Base-by-base conservation (phyloP, 148 eudicot genomes). In the Fallopia convolvulus region DNA sequence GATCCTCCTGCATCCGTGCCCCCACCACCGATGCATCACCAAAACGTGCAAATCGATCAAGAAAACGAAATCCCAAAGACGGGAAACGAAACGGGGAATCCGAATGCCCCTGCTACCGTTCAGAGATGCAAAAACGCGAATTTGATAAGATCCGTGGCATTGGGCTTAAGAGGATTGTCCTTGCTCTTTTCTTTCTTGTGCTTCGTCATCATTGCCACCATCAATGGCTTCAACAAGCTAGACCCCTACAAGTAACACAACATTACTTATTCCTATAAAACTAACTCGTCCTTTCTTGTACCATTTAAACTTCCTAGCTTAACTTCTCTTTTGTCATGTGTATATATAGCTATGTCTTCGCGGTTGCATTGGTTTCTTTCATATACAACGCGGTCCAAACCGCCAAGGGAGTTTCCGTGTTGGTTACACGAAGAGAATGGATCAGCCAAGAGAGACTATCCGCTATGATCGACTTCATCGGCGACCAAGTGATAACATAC, bases 171-270 rank as follows among this genome's bases (percentile, higher is more conserved):
- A 46, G 75, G 50, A 73, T 44, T 26, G 11, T 73, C 55, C 20
- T 17, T 73, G 53, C 15, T 73, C 8, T 46, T 73, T 42, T 73
- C 75, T 15, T 73, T 73, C 53, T 42, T 73, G 53, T 20, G 75
- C 36, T 73, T 73, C 75, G 20, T 73, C 33, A 44, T 73, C 75
- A 7, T 73, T 4, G 75, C 41, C 33, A 73, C 75, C 36, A 73
- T 73, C 36, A 48, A 46, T 0, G n/a, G 18, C 18, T 73, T 73
- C 39, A 48, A 40, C 53, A 0, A n/a, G n/a, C 9, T 8, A 3
- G 53, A 44, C 55, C 2, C 8, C 20, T 73, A 73, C 55, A 73
- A 48, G 75, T 73, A 42, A 66, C 61, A 41, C 2, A 56, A 26
- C 15, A 21, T 52, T 23, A 14, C 66, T 60, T 26, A 26, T 1